Evolutionary conservation across 306 rosid species (phyloP).

Genomic region (Castanospermum australe): DNA sequence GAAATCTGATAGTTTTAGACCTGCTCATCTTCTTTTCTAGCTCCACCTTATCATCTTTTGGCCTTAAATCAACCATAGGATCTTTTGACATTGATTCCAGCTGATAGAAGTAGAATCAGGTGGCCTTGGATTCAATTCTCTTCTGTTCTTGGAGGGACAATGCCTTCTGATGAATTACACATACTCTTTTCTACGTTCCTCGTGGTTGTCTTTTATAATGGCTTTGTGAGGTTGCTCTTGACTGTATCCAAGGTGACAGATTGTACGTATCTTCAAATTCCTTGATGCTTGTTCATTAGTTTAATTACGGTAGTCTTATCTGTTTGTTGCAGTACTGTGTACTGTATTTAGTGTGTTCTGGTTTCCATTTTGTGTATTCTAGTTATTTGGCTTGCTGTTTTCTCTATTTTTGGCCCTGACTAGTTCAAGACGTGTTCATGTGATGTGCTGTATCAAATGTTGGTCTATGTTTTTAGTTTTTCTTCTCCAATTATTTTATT

Average conservation of each 20-base stretch:
- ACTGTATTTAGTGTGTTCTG: slow-evolving; percentile 11
- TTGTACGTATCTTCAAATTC: neutral
- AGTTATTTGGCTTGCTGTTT: neutral
- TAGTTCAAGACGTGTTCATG: neutral
- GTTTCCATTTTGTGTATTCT: neutral
- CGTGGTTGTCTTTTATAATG: neutral
- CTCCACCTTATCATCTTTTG: neutral
- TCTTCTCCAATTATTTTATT: too few relatives aligned
- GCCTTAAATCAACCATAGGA: neutral
- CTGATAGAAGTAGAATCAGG: neutral
- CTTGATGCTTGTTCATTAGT: neutral
- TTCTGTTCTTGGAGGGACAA: too few relatives aligned
- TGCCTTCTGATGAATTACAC: neutral
- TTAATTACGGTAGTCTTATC: neutral
- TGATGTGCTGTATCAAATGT: neutral
- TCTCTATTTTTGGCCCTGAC: neutral
- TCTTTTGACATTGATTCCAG: neutral
- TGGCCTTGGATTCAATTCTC: neutral
- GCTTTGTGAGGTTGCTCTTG: neutral
- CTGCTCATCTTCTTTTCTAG: slow-evolving; percentile 14
- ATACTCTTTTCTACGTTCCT: neutral
- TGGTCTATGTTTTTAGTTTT: neutral
- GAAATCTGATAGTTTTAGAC: neutral
- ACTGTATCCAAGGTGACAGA: neutral
- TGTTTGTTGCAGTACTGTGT: neutral